Evolutionary conservation across 176 grass and related monocot genomes (phyloP), one percentile per base, ranked within the genome.

Genomic region (Echinochloa phyllopogon): DNA sequence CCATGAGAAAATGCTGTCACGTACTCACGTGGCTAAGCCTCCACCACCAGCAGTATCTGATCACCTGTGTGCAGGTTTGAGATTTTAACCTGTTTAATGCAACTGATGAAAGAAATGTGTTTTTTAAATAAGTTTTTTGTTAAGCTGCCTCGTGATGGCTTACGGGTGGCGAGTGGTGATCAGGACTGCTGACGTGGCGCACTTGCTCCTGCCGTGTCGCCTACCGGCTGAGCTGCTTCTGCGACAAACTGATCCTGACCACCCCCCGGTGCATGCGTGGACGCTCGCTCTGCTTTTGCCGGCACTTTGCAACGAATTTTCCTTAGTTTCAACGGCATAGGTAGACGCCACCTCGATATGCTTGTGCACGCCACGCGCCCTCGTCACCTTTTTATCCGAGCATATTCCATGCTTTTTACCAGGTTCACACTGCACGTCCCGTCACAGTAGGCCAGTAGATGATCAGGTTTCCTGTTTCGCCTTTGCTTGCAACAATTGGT

Each of bases 301-400:
- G 11, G 68, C 41, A 70, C 21, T 72, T 72, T 25, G 0, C 11
- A 71, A 15, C 43, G 67, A 45, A 25, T 48, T n/a, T 47, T 25
- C 23, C 25, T 15, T 15, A 4, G 15, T 50, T 73, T 50, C 43
- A 7, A 25, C 10, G 5, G 44, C 5, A 9, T 17, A 16, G 13
- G 23, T 73, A 24, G 40, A 69, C 1, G 20, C 41, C 41, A 70
- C 41, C 10, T 45, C 67, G 51, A 18, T 53, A 0, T 44, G 4
- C 40, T 70, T n/a, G 67, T 70, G 67, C 41, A 70, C 3, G 21
- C 41, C 67, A 70, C 67, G 67, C 67, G 67, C 67, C 65, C 3
- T 41, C 15, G 18, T 42, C 9, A 69, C 67, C 21, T 12, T 45
- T 45, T 70, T 24, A 23, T 40, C 66, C 10, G 20, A 43, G 66